A percentile compares a stretch with the other conserved stretches of the same genome.
These are phyloP conservation scores for Dacryopinax spathularia DNA, from an alignment of 768 basidiomycete species.

Conservation along the genomic window DNA sequence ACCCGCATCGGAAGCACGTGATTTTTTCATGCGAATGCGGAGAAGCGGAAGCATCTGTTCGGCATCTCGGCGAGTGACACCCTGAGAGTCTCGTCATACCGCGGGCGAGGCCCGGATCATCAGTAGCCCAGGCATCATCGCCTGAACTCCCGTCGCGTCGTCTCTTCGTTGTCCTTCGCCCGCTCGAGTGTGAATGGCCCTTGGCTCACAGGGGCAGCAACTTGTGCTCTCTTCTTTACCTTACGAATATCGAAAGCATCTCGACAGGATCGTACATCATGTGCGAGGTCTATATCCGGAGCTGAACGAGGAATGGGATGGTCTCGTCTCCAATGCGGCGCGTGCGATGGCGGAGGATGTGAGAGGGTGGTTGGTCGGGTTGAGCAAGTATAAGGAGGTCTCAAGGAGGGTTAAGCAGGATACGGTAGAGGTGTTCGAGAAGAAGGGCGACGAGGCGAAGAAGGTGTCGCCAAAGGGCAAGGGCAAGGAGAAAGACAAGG, in stretches of 20 bases:
- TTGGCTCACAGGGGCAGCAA: background rate
- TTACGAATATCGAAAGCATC: background rate
- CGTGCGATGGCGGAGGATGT: background rate
- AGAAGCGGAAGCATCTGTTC: too few species aligned
- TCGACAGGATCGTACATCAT: background rate
- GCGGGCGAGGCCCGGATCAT: too few species aligned
- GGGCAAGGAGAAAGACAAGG: background rate
- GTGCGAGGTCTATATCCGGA: background rate
- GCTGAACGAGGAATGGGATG: background rate
- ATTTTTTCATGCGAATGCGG: too few species aligned
- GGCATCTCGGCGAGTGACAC: too few species aligned
- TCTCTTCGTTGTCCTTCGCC: too few species aligned
- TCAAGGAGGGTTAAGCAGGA: background rate
- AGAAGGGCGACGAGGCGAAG: background rate
- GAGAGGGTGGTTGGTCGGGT: background rate
- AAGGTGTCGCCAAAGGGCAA: background rate
- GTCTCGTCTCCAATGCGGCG: background rate
- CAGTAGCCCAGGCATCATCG: too few species aligned
- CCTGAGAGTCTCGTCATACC: too few species aligned
- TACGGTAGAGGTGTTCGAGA: background rate
- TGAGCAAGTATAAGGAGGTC: background rate
- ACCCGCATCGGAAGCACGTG: too few species aligned
- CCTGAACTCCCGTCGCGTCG: too few species aligned
- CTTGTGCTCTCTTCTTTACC: background rate
- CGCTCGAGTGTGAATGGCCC: background rate